Evolutionary conservation across 108 stramenopile genomes (phyloP).

Genomic region (Nannochloropsis gaditana): DNA sequence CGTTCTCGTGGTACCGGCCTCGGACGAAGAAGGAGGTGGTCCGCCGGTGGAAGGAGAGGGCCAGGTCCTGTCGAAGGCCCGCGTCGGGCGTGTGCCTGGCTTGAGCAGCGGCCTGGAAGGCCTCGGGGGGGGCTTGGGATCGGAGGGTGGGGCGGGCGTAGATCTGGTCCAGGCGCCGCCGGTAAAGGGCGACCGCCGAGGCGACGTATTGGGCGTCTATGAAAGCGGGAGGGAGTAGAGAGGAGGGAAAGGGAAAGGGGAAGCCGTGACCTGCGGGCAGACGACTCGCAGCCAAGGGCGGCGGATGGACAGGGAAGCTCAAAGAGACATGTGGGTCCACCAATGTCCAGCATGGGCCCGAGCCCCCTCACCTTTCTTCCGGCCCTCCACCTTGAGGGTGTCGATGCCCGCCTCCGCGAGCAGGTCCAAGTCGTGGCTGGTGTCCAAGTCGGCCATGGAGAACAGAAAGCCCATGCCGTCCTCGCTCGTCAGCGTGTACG

Average conservation of each 20-base stretch:
- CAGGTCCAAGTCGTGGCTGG: conserved; percentile 8
- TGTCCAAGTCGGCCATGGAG: conserved; percentile 7
- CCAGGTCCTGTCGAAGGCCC: background rate
- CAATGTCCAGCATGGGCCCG: background rate
- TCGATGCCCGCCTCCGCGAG: background rate
- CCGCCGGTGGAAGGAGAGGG: background rate
- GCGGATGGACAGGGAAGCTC: no score
- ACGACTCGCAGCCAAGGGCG: no score
- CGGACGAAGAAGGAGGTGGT: conserved; percentile 15
- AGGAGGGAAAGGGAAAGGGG: background rate
- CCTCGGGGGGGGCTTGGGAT: background rate
- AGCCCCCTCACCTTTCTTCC: background rate
- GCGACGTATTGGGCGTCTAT: background rate
- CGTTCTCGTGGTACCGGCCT: background rate
- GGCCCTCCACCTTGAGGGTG: background rate
- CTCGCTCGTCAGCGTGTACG: background rate
- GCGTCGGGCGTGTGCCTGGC: background rate
- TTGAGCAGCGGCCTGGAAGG: background rate
- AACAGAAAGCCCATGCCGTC: background rate
- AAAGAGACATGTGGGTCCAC: no score
- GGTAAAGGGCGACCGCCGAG: background rate
- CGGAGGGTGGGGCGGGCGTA: conserved; percentile 1
- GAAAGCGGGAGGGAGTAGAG: background rate
- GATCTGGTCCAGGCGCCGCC: background rate
- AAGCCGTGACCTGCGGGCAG: background rate